Conservation (phyloP, 768 basidiomycete species). For the Chlorophyllum brunneum region DNA sequence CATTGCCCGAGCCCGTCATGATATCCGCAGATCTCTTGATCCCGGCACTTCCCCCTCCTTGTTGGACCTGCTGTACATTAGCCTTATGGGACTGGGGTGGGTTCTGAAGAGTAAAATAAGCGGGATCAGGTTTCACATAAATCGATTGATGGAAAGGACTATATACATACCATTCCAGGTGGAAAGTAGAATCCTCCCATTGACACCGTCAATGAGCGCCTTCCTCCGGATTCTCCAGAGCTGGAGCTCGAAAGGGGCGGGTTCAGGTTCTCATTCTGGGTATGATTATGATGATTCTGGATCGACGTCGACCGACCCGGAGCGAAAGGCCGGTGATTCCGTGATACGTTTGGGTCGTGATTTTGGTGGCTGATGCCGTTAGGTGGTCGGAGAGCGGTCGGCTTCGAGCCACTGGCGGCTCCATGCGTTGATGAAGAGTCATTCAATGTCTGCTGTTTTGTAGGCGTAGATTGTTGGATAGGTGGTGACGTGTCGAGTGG, state of each 20-base stretch:
- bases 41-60: slow-evolving; percentile 18
- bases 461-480: slow-evolving; percentile 2
- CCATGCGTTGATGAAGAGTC: slow-evolving; percentile 7
- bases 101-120: slow-evolving; percentile 10
- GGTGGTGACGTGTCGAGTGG: neutral
- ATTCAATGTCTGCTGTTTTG: neutral
- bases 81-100: slow-evolving; percentile 4
- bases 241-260: slow-evolving; percentile 1
- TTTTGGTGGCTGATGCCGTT: slow-evolving; percentile 4
- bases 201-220: slow-evolving; percentile 30
- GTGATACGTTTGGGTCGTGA: slow-evolving; percentile 12
- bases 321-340: slow-evolving; percentile 17
- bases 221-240: slow-evolving; percentile 1
- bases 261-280: slow-evolving; percentile 17
- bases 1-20: slow-evolving; percentile 17
- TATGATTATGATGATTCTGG: slow-evolving; percentile 12
- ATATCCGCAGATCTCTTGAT: slow-evolving; percentile 32
- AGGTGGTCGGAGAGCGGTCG: slow-evolving; percentile 8
- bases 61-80: slow-evolving; percentile 9
- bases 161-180: slow-evolving; percentile 36
- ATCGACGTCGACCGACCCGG: slow-evolving; percentile 13
- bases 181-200: slow-evolving; percentile 50
- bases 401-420: neutral
- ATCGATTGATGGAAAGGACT: slow-evolving; percentile 15
- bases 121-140: slow-evolving; percentile 11